Conservation (phyloP, 177 flowering plant genomes). For the Telopea speciosissima region DNA sequence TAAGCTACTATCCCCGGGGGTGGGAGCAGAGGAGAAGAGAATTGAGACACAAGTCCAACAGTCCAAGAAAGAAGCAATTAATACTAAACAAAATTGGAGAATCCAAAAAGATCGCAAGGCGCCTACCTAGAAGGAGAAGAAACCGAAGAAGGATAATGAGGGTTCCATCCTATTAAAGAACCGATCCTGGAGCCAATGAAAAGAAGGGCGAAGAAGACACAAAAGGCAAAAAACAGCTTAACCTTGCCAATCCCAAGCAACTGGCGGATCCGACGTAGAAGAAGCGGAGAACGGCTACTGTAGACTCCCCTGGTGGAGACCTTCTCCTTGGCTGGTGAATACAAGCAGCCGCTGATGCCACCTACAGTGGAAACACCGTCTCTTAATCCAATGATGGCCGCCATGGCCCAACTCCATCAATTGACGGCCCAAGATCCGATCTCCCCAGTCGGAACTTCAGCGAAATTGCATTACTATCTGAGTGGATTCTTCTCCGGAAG, state of each 20-base stretch:
- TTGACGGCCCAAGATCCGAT: neutral
- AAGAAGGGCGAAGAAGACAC: slow-evolving; percentile 17
- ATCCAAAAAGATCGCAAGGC: neutral
- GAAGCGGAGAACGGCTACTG: slow-evolving; percentile 22
- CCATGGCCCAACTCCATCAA: slow-evolving; percentile 17
- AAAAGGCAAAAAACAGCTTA: slow-evolving; percentile 21
- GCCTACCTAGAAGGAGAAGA: slow-evolving; percentile 32
- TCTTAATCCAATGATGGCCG: slow-evolving; percentile 23
- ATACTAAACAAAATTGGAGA: neutral
- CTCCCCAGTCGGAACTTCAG: neutral
- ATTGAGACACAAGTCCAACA: neutral
- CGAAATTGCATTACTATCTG: neutral
- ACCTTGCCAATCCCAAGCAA: slow-evolving; percentile 19
- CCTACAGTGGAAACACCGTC: slow-evolving; percentile 9
- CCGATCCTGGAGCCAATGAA: slow-evolving; percentile 20
- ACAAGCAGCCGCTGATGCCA: slow-evolving; percentile 14
- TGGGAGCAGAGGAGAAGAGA: no score
- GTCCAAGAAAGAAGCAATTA: neutral
- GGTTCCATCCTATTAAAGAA: slow-evolving; percentile 39
- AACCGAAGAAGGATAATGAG: slow-evolving; percentile 26
- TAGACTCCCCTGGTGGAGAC: slow-evolving; percentile 32
- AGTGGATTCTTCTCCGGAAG: no score
- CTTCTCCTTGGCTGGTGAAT: slow-evolving; percentile 55
- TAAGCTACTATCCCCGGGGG: no score
- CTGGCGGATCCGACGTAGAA: slow-evolving; percentile 25